phyloP scores from a whole-genome alignment of 1,139 yeast species.

The Pichia inconspicua region DNA sequence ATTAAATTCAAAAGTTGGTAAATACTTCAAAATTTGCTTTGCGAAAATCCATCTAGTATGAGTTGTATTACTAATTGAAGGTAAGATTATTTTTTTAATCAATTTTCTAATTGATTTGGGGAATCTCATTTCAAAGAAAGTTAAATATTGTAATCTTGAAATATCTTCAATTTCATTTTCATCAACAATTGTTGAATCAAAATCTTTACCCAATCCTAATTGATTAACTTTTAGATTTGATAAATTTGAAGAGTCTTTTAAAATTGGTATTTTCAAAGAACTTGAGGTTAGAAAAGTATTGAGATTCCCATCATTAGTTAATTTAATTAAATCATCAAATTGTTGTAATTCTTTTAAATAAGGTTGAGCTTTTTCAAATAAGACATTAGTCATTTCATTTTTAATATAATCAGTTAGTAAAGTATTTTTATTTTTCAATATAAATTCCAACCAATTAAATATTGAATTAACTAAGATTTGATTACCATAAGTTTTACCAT shows the following conservation, averaged over 20 bases:
- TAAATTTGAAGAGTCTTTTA: conserved; percentile 1
- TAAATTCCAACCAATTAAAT: conserved; percentile 12
- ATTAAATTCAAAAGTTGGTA: conserved; percentile 44
- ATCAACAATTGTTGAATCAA: neutral
- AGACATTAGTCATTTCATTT: conserved; percentile 9
- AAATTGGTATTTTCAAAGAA: conserved; percentile 8
- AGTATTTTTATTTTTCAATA: conserved; percentile 12
- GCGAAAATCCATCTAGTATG: conserved; percentile 41
- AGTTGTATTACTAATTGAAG: conserved; percentile 45
- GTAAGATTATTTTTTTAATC: conserved; percentile 41
- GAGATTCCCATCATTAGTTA: neutral
- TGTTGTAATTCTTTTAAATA: conserved; percentile 1
- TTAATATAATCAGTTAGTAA: conserved; percentile 13
- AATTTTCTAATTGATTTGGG: conserved; percentile 42
- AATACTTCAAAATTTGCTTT: conserved; percentile 45
- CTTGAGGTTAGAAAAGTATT: neutral
- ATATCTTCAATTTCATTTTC: neutral
- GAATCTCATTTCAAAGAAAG: conserved; percentile 48
- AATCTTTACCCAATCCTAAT: neutral
- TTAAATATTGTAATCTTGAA: conserved; percentile 23
- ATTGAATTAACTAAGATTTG: conserved; percentile 5
- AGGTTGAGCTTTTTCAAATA: conserved; percentile 12
- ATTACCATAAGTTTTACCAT: conserved; percentile 6
- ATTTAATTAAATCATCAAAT: conserved; percentile 1
- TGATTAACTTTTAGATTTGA: neutral